Evolutionary conservation across 495 filamentous ascomycete species (phyloP).

Genomic region (Lineolata rhizophorae): DNA sequence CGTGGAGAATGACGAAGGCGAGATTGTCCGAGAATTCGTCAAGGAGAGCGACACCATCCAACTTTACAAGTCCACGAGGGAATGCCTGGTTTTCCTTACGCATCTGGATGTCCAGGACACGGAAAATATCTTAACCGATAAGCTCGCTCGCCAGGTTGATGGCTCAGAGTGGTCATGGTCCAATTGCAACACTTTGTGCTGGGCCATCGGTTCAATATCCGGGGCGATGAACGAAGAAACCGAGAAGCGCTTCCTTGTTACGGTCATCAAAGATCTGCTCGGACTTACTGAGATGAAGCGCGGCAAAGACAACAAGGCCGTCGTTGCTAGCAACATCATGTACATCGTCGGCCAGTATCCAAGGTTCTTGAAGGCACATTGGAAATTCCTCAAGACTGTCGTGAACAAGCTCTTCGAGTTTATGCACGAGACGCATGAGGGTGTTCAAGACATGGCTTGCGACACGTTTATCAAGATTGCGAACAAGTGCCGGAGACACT

Average conservation of each 20-base stretch:
- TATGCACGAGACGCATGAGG: constrained; percentile 99
- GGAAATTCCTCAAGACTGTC: constrained; percentile 99
- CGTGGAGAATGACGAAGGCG: constrained; percentile 97
- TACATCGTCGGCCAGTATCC: constrained; percentile 99
- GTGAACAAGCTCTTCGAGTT: constrained; percentile 99
- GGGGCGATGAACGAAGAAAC: constrained; percentile 99
- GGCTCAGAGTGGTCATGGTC: constrained; percentile 95
- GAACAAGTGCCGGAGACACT: constrained; percentile 91
- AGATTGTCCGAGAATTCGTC: constrained; percentile 96
- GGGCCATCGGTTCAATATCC: constrained; percentile 97
- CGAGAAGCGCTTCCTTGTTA: constrained; percentile 93
- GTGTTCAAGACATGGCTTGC: constrained; percentile 98
- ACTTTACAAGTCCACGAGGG: constrained; percentile 94
- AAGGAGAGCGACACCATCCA: constrained; percentile 99
- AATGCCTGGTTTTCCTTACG: constrained; percentile 93
- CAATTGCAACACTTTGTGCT: constrained; percentile 98
- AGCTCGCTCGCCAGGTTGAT: constrained; percentile 83
- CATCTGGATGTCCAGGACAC: constrained; percentile 96
- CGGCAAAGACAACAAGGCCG: constrained; percentile 97
- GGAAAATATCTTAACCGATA: constrained; percentile 97
- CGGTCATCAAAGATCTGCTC: constrained; percentile 96
- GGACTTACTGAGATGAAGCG: constrained; percentile 97
- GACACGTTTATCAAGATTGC: constrained; percentile 99
- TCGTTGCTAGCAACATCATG: constrained; percentile 99
- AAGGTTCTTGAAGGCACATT: constrained; percentile 93